These are phyloP conservation scores for Pulveroboletus frians DNA, from an alignment of 768 basidiomycete species.

Conservation along the genomic window DNA sequence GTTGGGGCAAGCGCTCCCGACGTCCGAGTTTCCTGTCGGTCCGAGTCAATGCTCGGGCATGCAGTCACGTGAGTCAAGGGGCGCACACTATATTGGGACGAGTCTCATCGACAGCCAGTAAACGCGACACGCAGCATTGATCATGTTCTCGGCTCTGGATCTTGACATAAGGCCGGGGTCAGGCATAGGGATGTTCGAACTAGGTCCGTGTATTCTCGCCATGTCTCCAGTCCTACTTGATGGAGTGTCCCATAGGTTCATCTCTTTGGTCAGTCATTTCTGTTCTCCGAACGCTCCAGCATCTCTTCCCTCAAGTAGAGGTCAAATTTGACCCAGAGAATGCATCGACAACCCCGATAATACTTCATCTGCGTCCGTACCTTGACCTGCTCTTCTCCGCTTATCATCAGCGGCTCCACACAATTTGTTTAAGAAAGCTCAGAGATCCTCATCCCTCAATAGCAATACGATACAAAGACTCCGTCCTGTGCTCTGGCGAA, in stretches of 20 bases:
- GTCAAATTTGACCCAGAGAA: conserved; percentile 77
- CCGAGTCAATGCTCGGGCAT: background rate
- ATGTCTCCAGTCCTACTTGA: background rate
- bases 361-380: conserved; percentile 76
- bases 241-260: conserved; percentile 42
- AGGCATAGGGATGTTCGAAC: conserved; percentile 73
- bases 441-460: conserved; percentile 64
- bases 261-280: conserved; percentile 79
- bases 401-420: conserved; percentile 71
- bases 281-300: conserved; percentile 56
- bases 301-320: conserved; percentile 75
- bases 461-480: conserved; percentile 62
- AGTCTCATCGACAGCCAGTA: background rate
- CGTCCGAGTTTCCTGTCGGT: too few relatives aligned
- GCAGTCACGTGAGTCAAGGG: conserved; percentile 6
- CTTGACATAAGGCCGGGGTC: conserved; percentile 71
- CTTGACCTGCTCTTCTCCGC: conserved; percentile 83
- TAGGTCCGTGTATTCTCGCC: conserved; percentile 41
- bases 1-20: background rate
- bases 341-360: conserved; percentile 63
- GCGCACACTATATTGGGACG: conserved; percentile 10
- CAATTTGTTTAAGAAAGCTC: conserved; percentile 66
- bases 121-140: background rate
- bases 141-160: conserved; percentile 67
- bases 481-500: conserved; percentile 54